phyloP scores from a whole-genome alignment of 2,329 filamentous ascomycete species.

The Talaromyces sp. region DNA sequence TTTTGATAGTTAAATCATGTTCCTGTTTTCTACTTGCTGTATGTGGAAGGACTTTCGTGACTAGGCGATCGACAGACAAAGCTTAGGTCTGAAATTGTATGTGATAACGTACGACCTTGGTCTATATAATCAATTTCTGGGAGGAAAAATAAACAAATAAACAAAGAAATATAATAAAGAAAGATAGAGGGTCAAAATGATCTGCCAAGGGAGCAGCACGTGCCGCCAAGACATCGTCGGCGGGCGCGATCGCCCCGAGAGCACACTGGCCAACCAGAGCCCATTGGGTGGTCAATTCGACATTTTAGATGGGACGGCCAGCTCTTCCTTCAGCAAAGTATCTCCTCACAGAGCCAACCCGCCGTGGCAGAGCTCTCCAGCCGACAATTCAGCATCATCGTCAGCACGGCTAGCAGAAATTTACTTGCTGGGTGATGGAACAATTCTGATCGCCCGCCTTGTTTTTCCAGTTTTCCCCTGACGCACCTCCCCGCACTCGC shows the following conservation, averaged over 20 bases:
- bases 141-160: too few relatives aligned
- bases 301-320: neutral
- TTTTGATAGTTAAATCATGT: neutral
- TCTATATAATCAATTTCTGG: neutral
- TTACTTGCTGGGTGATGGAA: constrained; percentile 7
- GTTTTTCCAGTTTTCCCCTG: neutral
- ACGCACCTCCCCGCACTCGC: constrained; percentile 6
- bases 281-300: constrained; percentile 30
- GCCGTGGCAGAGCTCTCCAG: constrained; percentile 5
- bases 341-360: neutral
- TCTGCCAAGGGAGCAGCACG: constrained; percentile 4
- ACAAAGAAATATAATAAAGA: neutral
- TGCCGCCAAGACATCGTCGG: constrained; percentile 6
- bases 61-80: neutral
- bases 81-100: neutral
- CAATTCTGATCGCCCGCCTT: constrained; percentile 3
- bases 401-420: neutral
- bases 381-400: neutral
- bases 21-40: neutral
- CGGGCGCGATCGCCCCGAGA: constrained; percentile 10
- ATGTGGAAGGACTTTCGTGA: neutral
- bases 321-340: neutral
- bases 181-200: neutral
- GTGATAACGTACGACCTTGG: neutral
- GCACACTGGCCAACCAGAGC: constrained; percentile 13